Base-by-base conservation (phyloP, 2,329 filamentous ascomycete genomes). In the Colletotrichum chlorophyti region DNA sequence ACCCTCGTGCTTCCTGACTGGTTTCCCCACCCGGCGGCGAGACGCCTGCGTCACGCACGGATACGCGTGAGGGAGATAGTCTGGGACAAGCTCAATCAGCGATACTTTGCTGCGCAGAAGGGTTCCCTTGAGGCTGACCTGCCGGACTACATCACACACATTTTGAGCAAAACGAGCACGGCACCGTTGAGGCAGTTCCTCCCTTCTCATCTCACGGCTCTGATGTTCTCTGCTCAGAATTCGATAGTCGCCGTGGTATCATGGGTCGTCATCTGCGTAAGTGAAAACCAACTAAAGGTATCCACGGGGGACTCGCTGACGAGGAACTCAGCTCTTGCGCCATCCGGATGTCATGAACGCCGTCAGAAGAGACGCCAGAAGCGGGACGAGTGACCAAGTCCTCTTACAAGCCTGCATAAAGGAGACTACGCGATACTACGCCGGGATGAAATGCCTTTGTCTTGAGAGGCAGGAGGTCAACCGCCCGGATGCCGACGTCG, bases 381-480 rank as follows among this genome's bases (percentile, higher is more conserved):
- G 50, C n/a, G 53, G 51, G 3, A 11, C 31, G 8, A 15, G 21
- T 19, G 47, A 58, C 10, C 58, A 57, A 4, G 31, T 46, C 1
- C 59, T 65, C 4, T 27, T 66, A 8, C 61, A 60, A 27, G 64
- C 63, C 12, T 60, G 61, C 27, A 63, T 66, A 31, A 64, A 58
- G 34, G 64, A 66, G 48, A 65, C 64, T 2, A 45, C 34, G 7
- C 59, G 64, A 3, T 55, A 60, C 46, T 65, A 64, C 32, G 46
- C 53, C 12, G 61, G 54, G 4, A 55, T 58, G 24, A 50, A 55
- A 26, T 45, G 48, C 12, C 26, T 59, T 6, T 42, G 57, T 4
- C 43, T 42, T 3, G 54, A 51, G 14, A 35, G 45, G 21, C n/a
- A 57, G 17, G 32, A 53, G 26, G 34, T 53, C 3, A 31, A 15